Evolutionary conservation across 495 filamentous ascomycete species (phyloP), one percentile per base, ranked within the genome.

Genomic region (Massariosphaeria phaeospora): DNA sequence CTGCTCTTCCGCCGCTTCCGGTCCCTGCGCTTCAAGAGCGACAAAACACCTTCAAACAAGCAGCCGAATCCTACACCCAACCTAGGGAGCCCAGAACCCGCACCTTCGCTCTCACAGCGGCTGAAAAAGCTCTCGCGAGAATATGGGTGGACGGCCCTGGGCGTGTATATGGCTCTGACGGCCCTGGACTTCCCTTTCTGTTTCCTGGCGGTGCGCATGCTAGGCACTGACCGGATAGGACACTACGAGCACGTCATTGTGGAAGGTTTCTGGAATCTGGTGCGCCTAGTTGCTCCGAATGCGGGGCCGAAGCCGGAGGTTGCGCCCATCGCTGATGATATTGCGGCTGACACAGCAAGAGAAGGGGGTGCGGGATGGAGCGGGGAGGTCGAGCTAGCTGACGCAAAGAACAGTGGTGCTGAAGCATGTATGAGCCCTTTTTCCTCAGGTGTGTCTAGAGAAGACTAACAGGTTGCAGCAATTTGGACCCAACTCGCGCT

Each of bases 121-220:
- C 67, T 97, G 53, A 85, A 79, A 65, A 87, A 87, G 61, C 76
- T 97, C n/a, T 88, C 86, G 0, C 79, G 84, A 35, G 94, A 96
- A 70, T 99, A 99, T 67, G 93, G 93, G 33, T 96, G 90, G 87
- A 78, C 86, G 9, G 90, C 91, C 1, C 67, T 95, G n/a, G 90
- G 91, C 7, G 86, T 99, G 1, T 99, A 99, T 70, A 69, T 95
- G 8, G 70, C 70, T 0, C 73, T 99, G 31, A 89, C 84, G 0
- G 86, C 86, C 11, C 72, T 96, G 54, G 93, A 99, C 65, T 95
- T 97, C 60, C 93, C 93, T 0, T 88, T 99, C 66, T 96, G 90
- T 70, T 99, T 95, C 68, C 70, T 91, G 21, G 79, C 89, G 1
- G 93, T 99, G 17, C 78, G 85, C 17, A 74, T 79, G 33, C 74